Evolutionary conservation across 345 rosid genomes (phyloP), one percentile per base, ranked within the genome.

Genomic region (Adansonia digitata): DNA sequence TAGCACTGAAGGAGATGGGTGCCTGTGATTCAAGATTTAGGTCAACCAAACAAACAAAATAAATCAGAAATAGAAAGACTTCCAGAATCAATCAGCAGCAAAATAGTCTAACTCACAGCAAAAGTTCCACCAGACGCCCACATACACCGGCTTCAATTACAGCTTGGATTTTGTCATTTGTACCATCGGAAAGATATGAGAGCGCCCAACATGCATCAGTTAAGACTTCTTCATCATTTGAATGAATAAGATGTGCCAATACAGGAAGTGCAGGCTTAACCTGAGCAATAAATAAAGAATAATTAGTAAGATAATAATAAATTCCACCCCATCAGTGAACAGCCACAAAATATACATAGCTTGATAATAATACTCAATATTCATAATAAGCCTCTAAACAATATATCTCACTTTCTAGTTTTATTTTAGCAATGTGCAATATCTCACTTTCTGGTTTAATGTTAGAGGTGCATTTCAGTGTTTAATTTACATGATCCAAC

Each of bases 121-220:
- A 85, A 69, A 94, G 97, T 78, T 90, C 93, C 61, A 88, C 85
- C 15, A 94, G 89, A 40, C 92, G 90, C 22, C 86, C 87, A 77
- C 94, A 90, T 79, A 92, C 93, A 52, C 88, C 88, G 27, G 97
- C 94, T 74, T 94, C 91, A 62, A 94, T 92, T 52, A 94, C 97
- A 79, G 92, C 85, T 85, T 94, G 97, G 68, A 94, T 92, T 85
- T 92, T 90, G 83, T 92, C 98, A 83, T 94, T 92, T 26, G 93
- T 89, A 22, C 97, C 98, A 84, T 94, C 97, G 78, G 94, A 91
- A 53, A 93, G 91, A 80, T 91, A 93, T 8, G 97, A 94, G 37
- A 94, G 92, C 1, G 97, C 97, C 98, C 98, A 94, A 70, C 98
- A 94, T 37, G 97, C 97, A 82, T 92, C 94, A 2, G 93, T 91